Evolutionary conservation across 257 asterid genomes (phyloP).

Genomic region (Parsonsia alboflavescens): DNA sequence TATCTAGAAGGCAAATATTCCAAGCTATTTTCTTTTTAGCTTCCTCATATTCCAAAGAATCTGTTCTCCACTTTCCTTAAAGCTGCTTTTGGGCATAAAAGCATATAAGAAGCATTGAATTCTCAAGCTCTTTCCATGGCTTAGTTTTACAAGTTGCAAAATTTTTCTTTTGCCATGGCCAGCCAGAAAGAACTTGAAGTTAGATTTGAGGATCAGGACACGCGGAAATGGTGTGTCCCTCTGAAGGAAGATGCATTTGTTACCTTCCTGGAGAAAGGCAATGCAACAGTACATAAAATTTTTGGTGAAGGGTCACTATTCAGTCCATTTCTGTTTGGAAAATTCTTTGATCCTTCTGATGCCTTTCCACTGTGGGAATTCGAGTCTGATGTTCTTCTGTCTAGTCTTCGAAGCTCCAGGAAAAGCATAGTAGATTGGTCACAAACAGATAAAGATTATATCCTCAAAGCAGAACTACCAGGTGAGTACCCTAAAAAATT

Average conservation of each 20-base stretch:
- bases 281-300: conserved; percentile 29
- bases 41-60: conserved; percentile 42
- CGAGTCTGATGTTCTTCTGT: conserved; percentile 45
- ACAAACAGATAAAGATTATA: conserved; percentile 47
- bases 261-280: conserved; percentile 36
- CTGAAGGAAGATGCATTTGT: conserved; percentile 56
- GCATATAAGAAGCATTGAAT: conserved; percentile 17
- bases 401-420: conserved; percentile 22
- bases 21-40: conserved; percentile 24
- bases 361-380: conserved; percentile 93
- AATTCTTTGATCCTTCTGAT: conserved; percentile 90
- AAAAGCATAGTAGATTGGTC: conserved; percentile 54
- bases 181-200: conserved; percentile 44
- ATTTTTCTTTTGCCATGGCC: conserved; percentile 25
- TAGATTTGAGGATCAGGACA: conserved; percentile 42
- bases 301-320: conserved; percentile 53
- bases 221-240: conserved; percentile 64
- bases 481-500: conserved; percentile 36
- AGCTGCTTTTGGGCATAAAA: background rate
- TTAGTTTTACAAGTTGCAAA: background rate
- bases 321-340: conserved; percentile 71
- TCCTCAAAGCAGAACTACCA: conserved; percentile 53
- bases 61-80: conserved; percentile 29
- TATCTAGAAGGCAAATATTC: conserved; percentile 36
- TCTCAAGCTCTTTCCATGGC: conserved; percentile 11